Evolutionary conservation across 1,284 basidiomycete species (phyloP).

Genomic region (Austroboletus niveus): DNA sequence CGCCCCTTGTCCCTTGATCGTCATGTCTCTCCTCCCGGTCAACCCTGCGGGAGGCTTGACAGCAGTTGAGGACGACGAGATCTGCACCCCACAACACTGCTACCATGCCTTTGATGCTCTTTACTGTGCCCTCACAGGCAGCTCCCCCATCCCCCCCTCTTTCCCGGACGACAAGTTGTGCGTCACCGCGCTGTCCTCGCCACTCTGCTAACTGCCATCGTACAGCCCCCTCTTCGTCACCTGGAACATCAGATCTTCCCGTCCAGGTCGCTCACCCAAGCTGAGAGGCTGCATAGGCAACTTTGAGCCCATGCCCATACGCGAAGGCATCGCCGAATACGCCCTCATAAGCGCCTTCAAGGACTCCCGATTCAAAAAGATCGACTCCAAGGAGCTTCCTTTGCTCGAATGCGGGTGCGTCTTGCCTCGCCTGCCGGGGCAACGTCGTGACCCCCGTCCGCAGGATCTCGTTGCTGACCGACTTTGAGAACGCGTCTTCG

Average conservation of each 20-base stretch:
- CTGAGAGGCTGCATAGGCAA: slow-evolving; percentile 95
- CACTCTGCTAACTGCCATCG: slow-evolving; percentile 1
- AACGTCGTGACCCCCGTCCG: neutral
- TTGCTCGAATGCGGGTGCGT: slow-evolving; percentile 84
- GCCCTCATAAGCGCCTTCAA: slow-evolving; percentile 83
- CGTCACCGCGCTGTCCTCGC: slow-evolving; percentile 25
- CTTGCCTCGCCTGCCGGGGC: neutral
- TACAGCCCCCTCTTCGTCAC: slow-evolving; percentile 92
- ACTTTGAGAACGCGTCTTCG: slow-evolving; percentile 83
- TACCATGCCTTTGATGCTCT: slow-evolving; percentile 78
- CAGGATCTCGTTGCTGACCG: slow-evolving; percentile 85
- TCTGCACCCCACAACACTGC: slow-evolving; percentile 70
- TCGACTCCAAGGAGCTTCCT: slow-evolving; percentile 75
- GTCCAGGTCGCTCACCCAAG: slow-evolving; percentile 56
- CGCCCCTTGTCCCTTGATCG: slow-evolving; percentile 26
- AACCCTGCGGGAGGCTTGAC: slow-evolving; percentile 37
- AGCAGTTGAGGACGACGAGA: slow-evolving; percentile 37
- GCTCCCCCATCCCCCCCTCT: slow-evolving; percentile 50
- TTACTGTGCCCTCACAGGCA: slow-evolving; percentile 65
- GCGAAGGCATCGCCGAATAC: slow-evolving; percentile 83
- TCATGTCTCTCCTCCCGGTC: slow-evolving; percentile 50
- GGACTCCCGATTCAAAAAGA: slow-evolving; percentile 69
- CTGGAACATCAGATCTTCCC: slow-evolving; percentile 78
- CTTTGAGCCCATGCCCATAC: slow-evolving; percentile 78
- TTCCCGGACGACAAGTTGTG: slow-evolving; percentile 75